Conservation (phyloP, 257 asterid genomes). For the Nicotiana noctiflora region DNA sequence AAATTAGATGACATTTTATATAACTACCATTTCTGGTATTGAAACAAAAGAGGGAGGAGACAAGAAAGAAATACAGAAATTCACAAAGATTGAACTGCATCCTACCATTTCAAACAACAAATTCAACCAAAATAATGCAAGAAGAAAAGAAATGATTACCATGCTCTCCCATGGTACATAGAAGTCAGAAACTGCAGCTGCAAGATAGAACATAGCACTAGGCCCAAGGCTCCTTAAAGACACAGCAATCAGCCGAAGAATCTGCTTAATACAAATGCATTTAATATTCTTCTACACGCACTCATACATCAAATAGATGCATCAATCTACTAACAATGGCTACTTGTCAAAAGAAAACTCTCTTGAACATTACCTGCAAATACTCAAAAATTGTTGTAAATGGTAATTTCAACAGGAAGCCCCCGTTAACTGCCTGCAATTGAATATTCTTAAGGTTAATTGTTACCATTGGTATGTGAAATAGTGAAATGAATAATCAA, state of each 20-base stretch:
- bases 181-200: slow-evolving; percentile 97
- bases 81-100: neutral
- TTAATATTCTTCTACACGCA: neutral
- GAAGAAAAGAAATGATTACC: slow-evolving; percentile 37
- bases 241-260: slow-evolving; percentile 54
- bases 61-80: neutral
- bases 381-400: slow-evolving; percentile 90
- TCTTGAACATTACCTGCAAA: slow-evolving; percentile 50
- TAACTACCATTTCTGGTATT: neutral
- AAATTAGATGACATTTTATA: neutral
- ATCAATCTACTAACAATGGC: neutral
- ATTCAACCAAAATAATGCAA: neutral
- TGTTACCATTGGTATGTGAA: neutral
- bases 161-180: slow-evolving; percentile 96
- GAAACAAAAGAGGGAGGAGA: neutral
- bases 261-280: slow-evolving; percentile 34
- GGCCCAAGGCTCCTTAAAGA: slow-evolving; percentile 58
- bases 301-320: slow-evolving; percentile 4
- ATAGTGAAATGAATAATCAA: neutral
- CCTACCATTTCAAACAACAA: neutral
- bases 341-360: neutral
- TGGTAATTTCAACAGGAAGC: slow-evolving; percentile 73
- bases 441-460: neutral
- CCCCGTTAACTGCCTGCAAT: slow-evolving; percentile 59
- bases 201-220: slow-evolving; percentile 75